Evolutionary conservation across 306 rosid genomes (phyloP).

Genomic region (Abrus pulchellus): DNA sequence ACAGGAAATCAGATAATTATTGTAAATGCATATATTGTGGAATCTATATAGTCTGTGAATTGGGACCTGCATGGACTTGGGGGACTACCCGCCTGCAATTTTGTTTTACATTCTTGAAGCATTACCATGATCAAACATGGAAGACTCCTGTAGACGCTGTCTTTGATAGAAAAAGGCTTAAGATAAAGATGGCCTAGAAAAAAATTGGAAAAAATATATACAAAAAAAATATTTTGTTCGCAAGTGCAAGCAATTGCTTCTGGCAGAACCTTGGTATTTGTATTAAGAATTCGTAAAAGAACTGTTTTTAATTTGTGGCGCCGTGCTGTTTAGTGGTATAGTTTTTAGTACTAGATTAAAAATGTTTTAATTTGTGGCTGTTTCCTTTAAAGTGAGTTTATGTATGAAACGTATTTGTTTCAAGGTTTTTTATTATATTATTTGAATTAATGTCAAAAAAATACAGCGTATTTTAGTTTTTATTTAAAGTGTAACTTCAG

Average conservation of each 20-base stretch:
- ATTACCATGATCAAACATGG: background rate
- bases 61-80: background rate
- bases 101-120: background rate
- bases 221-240: background rate
- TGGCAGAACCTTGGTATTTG: background rate
- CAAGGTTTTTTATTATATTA: too few relatives aligned
- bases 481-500: too few relatives aligned
- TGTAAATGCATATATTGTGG: constrained; percentile 54
- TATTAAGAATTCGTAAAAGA: background rate
- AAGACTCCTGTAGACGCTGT: background rate
- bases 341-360: too few relatives aligned
- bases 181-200: background rate
- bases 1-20: constrained; percentile 28
- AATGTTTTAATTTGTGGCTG: too few relatives aligned
- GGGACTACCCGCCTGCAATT: background rate
- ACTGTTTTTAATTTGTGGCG: background rate
- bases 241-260: background rate
- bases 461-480: too few relatives aligned
- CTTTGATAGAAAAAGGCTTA: background rate
- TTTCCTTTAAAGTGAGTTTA: too few relatives aligned
- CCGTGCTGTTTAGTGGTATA: background rate
- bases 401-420: too few relatives aligned
- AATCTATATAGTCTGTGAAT: background rate
- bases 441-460: too few relatives aligned
- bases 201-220: background rate